Conservation (phyloP, 2,329 filamentous ascomycete genomes). For the Arachnomyces sp. region DNA sequence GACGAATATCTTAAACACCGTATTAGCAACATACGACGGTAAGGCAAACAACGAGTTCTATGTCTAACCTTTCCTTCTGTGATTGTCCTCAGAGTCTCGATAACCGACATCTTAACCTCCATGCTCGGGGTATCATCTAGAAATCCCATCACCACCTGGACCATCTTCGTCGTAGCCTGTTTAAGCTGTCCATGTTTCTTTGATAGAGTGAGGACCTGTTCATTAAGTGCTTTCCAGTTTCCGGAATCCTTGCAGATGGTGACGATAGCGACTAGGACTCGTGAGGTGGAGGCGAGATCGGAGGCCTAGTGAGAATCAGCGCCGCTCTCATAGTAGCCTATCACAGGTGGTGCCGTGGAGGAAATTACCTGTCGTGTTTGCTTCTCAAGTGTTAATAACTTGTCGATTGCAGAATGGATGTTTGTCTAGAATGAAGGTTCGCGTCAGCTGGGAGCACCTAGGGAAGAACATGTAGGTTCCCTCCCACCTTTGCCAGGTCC, state of each 20-base stretch:
- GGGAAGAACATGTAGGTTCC: slow-evolving; percentile 16
- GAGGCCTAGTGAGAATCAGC: slow-evolving; percentile 57
- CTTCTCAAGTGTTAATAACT: slow-evolving; percentile 86
- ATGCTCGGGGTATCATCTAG: slow-evolving; percentile 75
- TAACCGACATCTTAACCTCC: slow-evolving; percentile 85
- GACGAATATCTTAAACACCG: slow-evolving; percentile 71
- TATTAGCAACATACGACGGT: slow-evolving; percentile 8
- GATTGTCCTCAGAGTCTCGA: slow-evolving; percentile 90
- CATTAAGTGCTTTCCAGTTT: slow-evolving; percentile 92
- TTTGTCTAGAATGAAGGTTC: slow-evolving; percentile 42
- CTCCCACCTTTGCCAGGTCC: slow-evolving; percentile 83
- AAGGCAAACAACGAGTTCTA: background rate
- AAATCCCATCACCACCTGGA: slow-evolving; percentile 90
- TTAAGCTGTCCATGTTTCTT: slow-evolving; percentile 99
- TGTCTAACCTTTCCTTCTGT: slow-evolving; percentile 80
- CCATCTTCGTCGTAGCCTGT: slow-evolving; percentile 98
- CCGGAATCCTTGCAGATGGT: slow-evolving; percentile 88
- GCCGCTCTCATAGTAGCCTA: slow-evolving; percentile 14
- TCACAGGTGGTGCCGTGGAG: slow-evolving; percentile 7
- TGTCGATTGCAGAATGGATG: slow-evolving; percentile 82
- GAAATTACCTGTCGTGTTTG: slow-evolving; percentile 80
- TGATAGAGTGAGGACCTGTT: slow-evolving; percentile 89
- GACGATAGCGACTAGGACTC: slow-evolving; percentile 78
- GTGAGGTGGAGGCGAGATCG: slow-evolving; percentile 89
- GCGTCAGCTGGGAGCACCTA: slow-evolving; percentile 14